These are phyloP conservation scores for Scedosporium minutisporum DNA, from an alignment of 2,329 filamentous ascomycete genomes.

Conservation along the genomic window DNA sequence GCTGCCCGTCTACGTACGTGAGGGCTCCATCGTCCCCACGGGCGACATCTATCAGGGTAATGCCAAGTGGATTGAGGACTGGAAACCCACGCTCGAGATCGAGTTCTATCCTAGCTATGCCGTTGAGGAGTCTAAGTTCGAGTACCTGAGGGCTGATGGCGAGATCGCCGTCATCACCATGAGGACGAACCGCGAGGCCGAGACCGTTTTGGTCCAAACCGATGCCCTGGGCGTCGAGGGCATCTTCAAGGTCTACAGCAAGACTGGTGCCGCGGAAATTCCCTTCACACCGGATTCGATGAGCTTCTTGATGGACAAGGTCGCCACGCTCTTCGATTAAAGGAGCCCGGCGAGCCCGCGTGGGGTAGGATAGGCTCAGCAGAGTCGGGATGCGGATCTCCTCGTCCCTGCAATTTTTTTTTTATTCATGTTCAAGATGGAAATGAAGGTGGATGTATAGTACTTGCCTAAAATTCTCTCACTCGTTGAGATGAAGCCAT, in stretches of 20 bases:
- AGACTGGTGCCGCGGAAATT: neutral
- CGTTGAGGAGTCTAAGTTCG: neutral
- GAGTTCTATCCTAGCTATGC: neutral
- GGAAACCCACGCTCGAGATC: neutral
- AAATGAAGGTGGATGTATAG: neutral
- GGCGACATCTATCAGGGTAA: neutral
- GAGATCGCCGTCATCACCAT: neutral
- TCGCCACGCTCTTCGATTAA: neutral
- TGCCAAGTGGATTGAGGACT: neutral
- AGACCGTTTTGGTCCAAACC: neutral
- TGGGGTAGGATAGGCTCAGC: neutral
- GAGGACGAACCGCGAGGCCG: neutral
- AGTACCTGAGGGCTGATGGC: neutral
- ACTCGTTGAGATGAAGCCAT: neutral
- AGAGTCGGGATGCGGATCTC: neutral
- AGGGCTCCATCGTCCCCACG: neutral
- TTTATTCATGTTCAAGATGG: neutral
- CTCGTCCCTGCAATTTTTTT: neutral
- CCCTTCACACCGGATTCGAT: neutral
- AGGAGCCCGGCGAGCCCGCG: too few species aligned
- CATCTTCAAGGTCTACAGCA: neutral
- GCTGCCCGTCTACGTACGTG: neutral
- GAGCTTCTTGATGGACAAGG: slow-evolving; percentile 1
- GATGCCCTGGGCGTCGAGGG: neutral
- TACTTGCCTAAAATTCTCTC: neutral